These are phyloP conservation scores for Leccinum barrowsii DNA, from an alignment of 768 basidiomycete species.

Conservation along the genomic window DNA sequence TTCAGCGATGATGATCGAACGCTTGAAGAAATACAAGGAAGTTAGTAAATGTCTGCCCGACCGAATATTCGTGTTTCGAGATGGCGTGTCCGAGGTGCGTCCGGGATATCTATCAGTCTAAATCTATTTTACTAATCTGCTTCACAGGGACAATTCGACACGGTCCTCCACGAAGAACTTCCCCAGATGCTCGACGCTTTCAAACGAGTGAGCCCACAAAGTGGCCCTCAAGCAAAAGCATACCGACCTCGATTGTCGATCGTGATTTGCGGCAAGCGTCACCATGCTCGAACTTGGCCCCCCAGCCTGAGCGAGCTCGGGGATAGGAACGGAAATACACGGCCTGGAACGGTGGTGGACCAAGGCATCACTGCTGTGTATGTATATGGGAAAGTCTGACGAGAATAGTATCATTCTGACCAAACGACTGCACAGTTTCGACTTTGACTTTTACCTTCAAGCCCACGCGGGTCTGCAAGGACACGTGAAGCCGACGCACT, in stretches of 20 bases:
- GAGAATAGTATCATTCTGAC: too few relatives aligned
- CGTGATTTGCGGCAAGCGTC: slow-evolving; percentile 77
- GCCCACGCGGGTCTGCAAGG: too few relatives aligned
- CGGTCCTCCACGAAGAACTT: slow-evolving; percentile 57
- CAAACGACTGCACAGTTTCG: too few relatives aligned
- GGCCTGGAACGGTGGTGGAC: too few relatives aligned
- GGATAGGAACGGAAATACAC: too few relatives aligned
- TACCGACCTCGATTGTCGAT: slow-evolving; percentile 69
- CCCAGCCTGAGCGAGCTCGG: slow-evolving; percentile 39
- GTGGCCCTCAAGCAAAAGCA: slow-evolving; percentile 36
- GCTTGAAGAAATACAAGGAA: slow-evolving; percentile 53
- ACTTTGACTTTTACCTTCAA: too few relatives aligned
- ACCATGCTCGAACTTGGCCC: slow-evolving; percentile 56
- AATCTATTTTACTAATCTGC: background rate
- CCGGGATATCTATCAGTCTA: background rate
- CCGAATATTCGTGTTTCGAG: slow-evolving; percentile 69
- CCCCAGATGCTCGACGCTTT: slow-evolving; percentile 62
- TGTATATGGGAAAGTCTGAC: too few relatives aligned
- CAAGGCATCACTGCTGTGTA: too few relatives aligned
- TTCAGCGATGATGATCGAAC: slow-evolving; percentile 64
- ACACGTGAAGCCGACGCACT: too few relatives aligned
- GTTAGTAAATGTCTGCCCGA: slow-evolving; percentile 59
- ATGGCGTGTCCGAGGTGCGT: slow-evolving; percentile 77
- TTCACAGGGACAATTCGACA: slow-evolving; percentile 67
- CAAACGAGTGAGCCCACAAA: slow-evolving; percentile 39